Conservation (phyloP, 228 moss, liverwort and hornwort genomes). For the Sphagnum magellanicum region DNA sequence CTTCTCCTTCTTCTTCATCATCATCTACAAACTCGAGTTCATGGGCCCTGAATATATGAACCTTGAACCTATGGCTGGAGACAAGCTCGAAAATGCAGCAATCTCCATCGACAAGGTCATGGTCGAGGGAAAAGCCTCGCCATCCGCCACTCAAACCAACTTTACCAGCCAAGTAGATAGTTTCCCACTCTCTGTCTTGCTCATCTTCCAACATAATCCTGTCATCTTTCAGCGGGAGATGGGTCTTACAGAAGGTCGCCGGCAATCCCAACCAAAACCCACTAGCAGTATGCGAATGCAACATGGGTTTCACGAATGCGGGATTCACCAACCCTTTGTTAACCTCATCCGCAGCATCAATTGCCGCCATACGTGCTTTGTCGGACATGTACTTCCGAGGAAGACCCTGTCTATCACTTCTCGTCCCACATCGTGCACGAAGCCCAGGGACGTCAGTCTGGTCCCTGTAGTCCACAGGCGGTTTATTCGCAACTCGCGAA, state of each 20-base stretch:
- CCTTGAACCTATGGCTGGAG: constrained; percentile 43
- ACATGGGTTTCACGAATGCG: constrained; percentile 32
- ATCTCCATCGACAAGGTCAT: constrained; percentile 72
- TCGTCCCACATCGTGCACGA: constrained; percentile 24
- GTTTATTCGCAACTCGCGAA: constrained; percentile 44
- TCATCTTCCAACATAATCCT: constrained; percentile 64
- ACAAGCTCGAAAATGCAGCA: constrained; percentile 76
- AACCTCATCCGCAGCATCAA: constrained; percentile 37
- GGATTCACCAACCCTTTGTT: constrained; percentile 23
- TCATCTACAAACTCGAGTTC: constrained; percentile 17
- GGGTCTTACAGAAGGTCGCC: constrained; percentile 32
- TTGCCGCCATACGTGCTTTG: constrained; percentile 30
- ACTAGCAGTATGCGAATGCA: constrained; percentile 40
- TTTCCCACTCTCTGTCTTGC: constrained; percentile 66
- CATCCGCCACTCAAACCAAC: constrained; percentile 86
- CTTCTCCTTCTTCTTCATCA: constrained; percentile 7
- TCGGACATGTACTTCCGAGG: constrained; percentile 20
- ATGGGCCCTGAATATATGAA: constrained; percentile 37
- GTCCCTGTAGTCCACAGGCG: constrained; percentile 33
- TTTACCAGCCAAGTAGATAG: constrained; percentile 65
- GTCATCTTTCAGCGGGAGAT: constrained; percentile 38
- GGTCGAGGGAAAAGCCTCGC: constrained; percentile 79
- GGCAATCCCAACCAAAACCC: constrained; percentile 62
- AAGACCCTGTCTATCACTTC: constrained; percentile 30
- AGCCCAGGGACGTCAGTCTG: constrained; percentile 11